A percentile compares a stretch with the other conserved stretches of the same genome.
phyloP scores from a whole-genome alignment of 164 flowering plant species.

The Saururus chinensis region DNA sequence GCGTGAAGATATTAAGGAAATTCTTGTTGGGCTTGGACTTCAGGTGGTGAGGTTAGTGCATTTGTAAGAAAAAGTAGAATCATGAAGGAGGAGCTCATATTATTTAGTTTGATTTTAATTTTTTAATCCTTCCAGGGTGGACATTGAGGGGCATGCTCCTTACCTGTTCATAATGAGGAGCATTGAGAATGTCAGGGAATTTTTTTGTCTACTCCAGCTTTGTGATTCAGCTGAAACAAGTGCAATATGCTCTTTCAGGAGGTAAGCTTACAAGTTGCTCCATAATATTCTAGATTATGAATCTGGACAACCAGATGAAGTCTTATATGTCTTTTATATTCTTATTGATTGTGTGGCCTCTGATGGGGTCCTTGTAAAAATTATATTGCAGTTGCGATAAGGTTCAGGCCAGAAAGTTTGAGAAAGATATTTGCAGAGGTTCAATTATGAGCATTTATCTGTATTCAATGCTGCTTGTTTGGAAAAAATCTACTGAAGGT shows the following conservation, averaged over 20 bases:
- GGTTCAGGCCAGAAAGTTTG: conserved; percentile 53
- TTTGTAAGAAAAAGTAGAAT: neutral
- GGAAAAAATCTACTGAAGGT: conserved; percentile 33
- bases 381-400: conserved; percentile 75
- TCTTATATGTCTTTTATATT: neutral
- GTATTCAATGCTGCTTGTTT: conserved; percentile 53
- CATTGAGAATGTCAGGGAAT: conserved; percentile 39
- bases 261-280: conserved; percentile 19
- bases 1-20: conserved; percentile 46
- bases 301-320: neutral
- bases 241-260: conserved; percentile 24
- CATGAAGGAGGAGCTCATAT: neutral
- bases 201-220: conserved; percentile 28
- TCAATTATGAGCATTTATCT: conserved; percentile 42
- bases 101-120: neutral
- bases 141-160: conserved; percentile 20
- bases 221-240: conserved; percentile 15
- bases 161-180: conserved; percentile 46
- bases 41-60: conserved; percentile 54
- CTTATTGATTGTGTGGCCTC: conserved; percentile 11
- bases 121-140: conserved; percentile 27
- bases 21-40: conserved; percentile 52
- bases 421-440: conserved; percentile 42
- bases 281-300: neutral
- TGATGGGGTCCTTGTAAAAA: conserved; percentile 18